These are phyloP conservation scores for Venturia asperata DNA, from an alignment of 2,329 filamentous ascomycete species.

Conservation along the genomic window DNA sequence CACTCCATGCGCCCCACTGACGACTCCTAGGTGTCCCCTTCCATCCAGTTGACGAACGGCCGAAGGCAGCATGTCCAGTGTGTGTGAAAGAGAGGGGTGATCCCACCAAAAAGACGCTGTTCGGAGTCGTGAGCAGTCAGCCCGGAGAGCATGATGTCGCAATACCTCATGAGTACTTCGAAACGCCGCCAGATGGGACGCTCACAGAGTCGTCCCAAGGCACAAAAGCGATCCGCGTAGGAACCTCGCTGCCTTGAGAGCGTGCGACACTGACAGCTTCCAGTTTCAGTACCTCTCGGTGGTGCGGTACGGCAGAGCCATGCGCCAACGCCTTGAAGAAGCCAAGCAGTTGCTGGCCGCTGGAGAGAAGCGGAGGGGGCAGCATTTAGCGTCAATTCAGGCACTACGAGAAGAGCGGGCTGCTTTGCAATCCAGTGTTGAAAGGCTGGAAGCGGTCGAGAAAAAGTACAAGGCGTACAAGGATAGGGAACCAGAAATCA, in stretches of 20 bases:
- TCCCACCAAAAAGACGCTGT: slow-evolving; percentile 33
- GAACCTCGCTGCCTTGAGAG: slow-evolving; percentile 10
- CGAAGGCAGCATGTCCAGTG: slow-evolving; percentile 40
- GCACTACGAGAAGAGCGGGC: background rate
- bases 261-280: slow-evolving; percentile 21
- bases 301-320: slow-evolving; percentile 28
- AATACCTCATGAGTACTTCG: slow-evolving; percentile 40
- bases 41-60: slow-evolving; percentile 35
- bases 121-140: slow-evolving; percentile 38
- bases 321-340: slow-evolving; percentile 7
- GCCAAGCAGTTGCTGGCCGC: slow-evolving; percentile 20
- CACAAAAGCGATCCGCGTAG: slow-evolving; percentile 39
- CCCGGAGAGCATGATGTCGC: slow-evolving; percentile 37
- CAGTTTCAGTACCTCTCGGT: slow-evolving; percentile 44
- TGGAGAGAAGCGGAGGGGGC: slow-evolving; percentile 23
- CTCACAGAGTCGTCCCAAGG: slow-evolving; percentile 32
- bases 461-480: slow-evolving; percentile 28
- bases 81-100: slow-evolving; percentile 36
- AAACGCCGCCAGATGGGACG: slow-evolving; percentile 36
- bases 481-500: slow-evolving; percentile 28
- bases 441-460: slow-evolving; percentile 22
- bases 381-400: background rate
- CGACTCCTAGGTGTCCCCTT: slow-evolving; percentile 38
- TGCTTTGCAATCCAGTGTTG: background rate
- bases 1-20: background rate